These are phyloP conservation scores for Pyrus betulifolia DNA, from an alignment of 306 rosid species.

Conservation along the genomic window DNA sequence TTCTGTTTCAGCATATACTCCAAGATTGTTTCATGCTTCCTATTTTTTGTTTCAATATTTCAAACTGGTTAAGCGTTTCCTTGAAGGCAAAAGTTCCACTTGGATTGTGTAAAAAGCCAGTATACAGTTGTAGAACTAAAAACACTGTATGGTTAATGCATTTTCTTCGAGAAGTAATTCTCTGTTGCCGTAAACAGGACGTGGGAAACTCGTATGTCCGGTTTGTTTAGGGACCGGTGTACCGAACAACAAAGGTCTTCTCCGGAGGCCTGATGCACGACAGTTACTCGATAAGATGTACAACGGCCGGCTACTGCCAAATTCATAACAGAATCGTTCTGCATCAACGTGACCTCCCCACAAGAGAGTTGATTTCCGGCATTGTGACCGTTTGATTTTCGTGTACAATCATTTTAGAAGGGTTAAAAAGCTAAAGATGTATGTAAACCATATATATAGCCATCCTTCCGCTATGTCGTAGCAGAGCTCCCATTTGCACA, in stretches of 20 bases:
- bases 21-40: not conserved
- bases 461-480: not conserved
- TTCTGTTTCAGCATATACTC: not conserved
- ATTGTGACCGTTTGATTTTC: not conserved
- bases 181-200: slow-evolving; percentile 36
- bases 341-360: not conserved
- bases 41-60: too few species aligned
- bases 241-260: slow-evolving; percentile 87
- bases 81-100: not conserved
- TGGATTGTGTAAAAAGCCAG: not conserved
- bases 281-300: slow-evolving; percentile 87
- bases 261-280: slow-evolving; percentile 76
- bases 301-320: slow-evolving; percentile 73
- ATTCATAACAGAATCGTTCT: slow-evolving; percentile 34
- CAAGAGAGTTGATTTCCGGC: not conserved
- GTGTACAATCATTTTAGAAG: not conserved
- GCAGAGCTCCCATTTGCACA: not conserved
- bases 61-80: not conserved
- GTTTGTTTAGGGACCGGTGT: slow-evolving; percentile 93
- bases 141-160: not conserved
- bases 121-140: not conserved
- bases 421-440: not conserved
- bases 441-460: not conserved
- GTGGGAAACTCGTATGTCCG: slow-evolving; percentile 95
- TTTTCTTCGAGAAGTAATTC: slow-evolving; percentile 4